These are phyloP conservation scores for Sugiyamaella qingdaonensis DNA, from an alignment of 805 yeast genomes.

Conservation along the genomic window DNA sequence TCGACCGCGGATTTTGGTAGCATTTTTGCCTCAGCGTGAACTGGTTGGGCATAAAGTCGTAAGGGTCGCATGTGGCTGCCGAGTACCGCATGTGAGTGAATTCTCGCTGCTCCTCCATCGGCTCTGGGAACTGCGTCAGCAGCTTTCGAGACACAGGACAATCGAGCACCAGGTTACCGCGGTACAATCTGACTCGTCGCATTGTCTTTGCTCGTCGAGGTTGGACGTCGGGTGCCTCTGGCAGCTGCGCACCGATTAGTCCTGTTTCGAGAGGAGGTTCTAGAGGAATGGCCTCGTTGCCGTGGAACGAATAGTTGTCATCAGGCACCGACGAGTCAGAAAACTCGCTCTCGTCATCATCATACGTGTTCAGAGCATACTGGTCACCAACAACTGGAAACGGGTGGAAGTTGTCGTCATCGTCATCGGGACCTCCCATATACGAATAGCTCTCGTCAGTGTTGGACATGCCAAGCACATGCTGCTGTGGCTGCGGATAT, in stretches of 20 bases:
- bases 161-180: slow-evolving; percentile 80
- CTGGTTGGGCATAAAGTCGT: slow-evolving; percentile 53
- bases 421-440: slow-evolving; percentile 17
- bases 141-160: slow-evolving; percentile 80
- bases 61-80: slow-evolving; percentile 91
- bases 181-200: slow-evolving; percentile 50
- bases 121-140: slow-evolving; percentile 48
- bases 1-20: slow-evolving; percentile 71
- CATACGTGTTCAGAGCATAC: slow-evolving; percentile 34
- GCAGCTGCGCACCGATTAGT: slow-evolving; percentile 8
- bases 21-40: slow-evolving; percentile 82
- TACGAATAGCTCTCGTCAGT: slow-evolving; percentile 10
- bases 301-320: slow-evolving; percentile 18
- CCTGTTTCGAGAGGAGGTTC: slow-evolving; percentile 3
- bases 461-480: slow-evolving; percentile 10
- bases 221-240: slow-evolving; percentile 29
- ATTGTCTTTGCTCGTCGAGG: slow-evolving; percentile 34
- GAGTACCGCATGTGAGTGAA: slow-evolving; percentile 87
- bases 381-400: slow-evolving; percentile 37
- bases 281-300: background rate
- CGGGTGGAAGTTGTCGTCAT: slow-evolving; percentile 30
- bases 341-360: slow-evolving; percentile 20
- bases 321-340: slow-evolving; percentile 20
- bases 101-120: slow-evolving; percentile 51
- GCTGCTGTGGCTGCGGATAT: slow-evolving; percentile 12